Conservation (phyloP, 1,139 yeast species). For the Magnusiomyces tetraspermus region DNA sequence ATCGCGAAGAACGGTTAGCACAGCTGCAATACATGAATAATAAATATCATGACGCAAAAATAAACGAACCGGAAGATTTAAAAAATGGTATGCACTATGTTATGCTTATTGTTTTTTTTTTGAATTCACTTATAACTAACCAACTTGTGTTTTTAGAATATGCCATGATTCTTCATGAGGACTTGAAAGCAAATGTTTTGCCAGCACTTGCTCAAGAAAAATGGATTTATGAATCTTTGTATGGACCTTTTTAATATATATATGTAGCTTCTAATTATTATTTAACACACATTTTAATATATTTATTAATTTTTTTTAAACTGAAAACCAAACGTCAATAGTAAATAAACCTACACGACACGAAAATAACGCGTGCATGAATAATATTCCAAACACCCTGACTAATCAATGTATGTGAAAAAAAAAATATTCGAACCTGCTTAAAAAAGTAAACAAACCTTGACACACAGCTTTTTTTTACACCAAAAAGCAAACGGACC, state of each 20-base stretch:
- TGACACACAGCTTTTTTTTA: not conserved
- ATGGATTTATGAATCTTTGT: slow-evolving; percentile 3
- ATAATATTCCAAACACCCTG: not conserved
- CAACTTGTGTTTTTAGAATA: not conserved
- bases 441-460: not conserved
- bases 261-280: not conserved
- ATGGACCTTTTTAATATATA: not conserved
- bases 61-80: not conserved
- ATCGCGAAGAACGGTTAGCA: not conserved
- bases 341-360: not conserved
- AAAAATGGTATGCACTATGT: not conserved
- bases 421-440: not conserved
- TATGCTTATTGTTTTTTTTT: too few species aligned
- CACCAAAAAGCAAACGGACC: not conserved
- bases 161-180: not conserved
- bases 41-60: not conserved
- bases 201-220: slow-evolving; percentile 3
- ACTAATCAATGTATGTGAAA: not conserved
- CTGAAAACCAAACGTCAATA: not conserved
- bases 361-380: not conserved
- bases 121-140: not conserved
- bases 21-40: not conserved
- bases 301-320: not conserved
- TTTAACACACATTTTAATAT: not conserved
- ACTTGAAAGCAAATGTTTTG: slow-evolving; percentile 1